Evolutionary conservation across 768 basidiomycete genomes (phyloP), one percentile per base, ranked within the genome.

Genomic region (Tricholoma terreum): DNA sequence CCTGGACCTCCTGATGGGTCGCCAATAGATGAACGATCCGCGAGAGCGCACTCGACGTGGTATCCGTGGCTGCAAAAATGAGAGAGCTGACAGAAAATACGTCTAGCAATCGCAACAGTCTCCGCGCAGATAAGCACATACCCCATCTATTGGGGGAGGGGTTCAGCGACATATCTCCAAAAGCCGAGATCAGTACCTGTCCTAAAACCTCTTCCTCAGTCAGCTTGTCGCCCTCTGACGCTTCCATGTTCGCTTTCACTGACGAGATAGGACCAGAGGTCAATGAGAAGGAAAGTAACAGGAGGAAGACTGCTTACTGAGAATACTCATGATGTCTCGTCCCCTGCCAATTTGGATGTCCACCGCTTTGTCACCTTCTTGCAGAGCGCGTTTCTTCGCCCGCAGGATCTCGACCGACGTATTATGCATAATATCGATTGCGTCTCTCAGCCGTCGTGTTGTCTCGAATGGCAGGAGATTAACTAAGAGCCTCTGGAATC

Each of bases 11-110:
- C 19, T 55, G 62, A 55, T 70, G 60, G 6, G 58, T 52, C 2
- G 76, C 65, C 4, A 80, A 69, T 2, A 72, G 58, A 35, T 71
- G 61, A 14, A 81, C 48, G 8, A 66, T 71, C 0, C 74, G 69
- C 8, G 72, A 66, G 12, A 80, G 62, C 1, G 74, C 72, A 15
- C 62, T 67, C 9, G 78, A 77, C 0, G 79, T 80, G 0, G 78
- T 80, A 59, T 80, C 79, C 55, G 72, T 74, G 1, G 71, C 78
- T 0, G 78, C 77, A 51, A 71, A 67, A 8, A 64, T 63, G 19
- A 72, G 54, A 3, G 61, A 63, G 15, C 67, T 72, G 40, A 7
- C 6, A 46, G 14, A 11, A 33, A 36, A 36, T 2, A 10, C 9
- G 5, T 2, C 7, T 10, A 21, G 24, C 12, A n/a, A n/a, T n/a